Percentiles rank a stretch among this genome's conserved stretches.
Evolutionary conservation across 345 rosid species (phyloP).

Genomic region (Aurinia saxatilis): DNA sequence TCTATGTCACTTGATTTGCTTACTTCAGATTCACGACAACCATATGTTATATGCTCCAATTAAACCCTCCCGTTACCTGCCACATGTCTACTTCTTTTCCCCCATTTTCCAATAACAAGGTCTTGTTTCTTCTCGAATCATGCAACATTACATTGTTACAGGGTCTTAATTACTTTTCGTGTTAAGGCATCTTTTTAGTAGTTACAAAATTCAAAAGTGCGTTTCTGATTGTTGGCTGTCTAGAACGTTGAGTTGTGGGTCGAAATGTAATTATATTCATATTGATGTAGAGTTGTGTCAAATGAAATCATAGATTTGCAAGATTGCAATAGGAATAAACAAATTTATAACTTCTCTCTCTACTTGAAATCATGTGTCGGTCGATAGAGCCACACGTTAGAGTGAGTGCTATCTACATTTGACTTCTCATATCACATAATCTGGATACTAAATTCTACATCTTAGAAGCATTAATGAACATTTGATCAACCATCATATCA

Average conservation of each 20-base stretch:
- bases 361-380: too few species aligned
- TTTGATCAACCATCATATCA: too few species aligned
- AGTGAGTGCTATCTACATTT: too few species aligned
- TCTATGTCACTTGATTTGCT: conserved; percentile 25
- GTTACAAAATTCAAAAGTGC: neutral
- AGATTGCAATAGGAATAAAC: neutral
- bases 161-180: neutral
- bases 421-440: too few species aligned
- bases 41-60: neutral
- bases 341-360: too few species aligned
- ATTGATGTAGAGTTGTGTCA: neutral
- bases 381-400: too few species aligned
- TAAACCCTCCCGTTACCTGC: neutral
- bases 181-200: neutral
- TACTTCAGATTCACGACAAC: conserved; percentile 18
- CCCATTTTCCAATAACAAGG: conserved; percentile 11
- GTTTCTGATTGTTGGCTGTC: neutral
- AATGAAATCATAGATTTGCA: neutral
- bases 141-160: neutral
- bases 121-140: conserved; percentile 19
- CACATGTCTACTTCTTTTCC: conserved; percentile 18
- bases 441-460: too few species aligned
- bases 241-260: neutral
- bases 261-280: neutral
- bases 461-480: too few species aligned